A percentile compares a stretch with the other conserved stretches of the same genome.
These are phyloP conservation scores for Isoetes engelmannii DNA, from an alignment of 83 land plant species.

Conservation along the genomic window DNA sequence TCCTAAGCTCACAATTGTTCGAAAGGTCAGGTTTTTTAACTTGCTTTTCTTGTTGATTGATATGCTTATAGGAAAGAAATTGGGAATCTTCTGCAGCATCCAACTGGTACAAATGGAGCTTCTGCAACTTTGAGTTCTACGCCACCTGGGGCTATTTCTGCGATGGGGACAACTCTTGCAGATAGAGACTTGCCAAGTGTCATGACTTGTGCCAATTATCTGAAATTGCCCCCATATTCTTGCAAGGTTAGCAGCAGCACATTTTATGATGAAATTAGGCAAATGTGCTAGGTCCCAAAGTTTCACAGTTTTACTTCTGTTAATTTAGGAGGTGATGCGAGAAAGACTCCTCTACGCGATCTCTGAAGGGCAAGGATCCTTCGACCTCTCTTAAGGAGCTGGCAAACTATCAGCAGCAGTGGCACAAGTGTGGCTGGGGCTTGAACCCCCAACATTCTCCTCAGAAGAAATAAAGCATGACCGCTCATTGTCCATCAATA, in stretches of 20 bases:
- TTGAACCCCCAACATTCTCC: too few relatives aligned
- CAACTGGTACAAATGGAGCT: conserved; percentile 39
- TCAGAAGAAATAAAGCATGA: too few relatives aligned
- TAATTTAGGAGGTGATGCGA: conserved; percentile 64
- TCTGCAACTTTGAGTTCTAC: conserved; percentile 52
- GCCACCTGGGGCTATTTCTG: conserved; percentile 45
- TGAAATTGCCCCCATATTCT: conserved; percentile 93
- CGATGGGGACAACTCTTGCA: conserved; percentile 46
- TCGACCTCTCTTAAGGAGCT: conserved; percentile 62
- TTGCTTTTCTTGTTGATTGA: neutral
- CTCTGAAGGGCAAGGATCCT: conserved; percentile 89
- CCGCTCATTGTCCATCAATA: too few relatives aligned
- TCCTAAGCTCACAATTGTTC: conserved; percentile 91
- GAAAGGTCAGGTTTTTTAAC: conserved; percentile 48
- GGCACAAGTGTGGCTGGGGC: too few relatives aligned
- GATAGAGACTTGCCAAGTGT: conserved; percentile 98
- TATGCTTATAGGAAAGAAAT: neutral
- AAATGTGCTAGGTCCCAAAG: too few relatives aligned
- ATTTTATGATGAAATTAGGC: neutral
- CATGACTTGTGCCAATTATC: conserved; percentile 97
- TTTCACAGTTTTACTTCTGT: too few relatives aligned
- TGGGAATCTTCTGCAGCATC: conserved; percentile 48
- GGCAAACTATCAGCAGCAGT: too few relatives aligned
- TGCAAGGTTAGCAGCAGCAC: conserved; percentile 56
- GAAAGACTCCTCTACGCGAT: conserved; percentile 84